Conservation (phyloP, 768 basidiomycete genomes). For the Paxillus rubicundulus region DNA sequence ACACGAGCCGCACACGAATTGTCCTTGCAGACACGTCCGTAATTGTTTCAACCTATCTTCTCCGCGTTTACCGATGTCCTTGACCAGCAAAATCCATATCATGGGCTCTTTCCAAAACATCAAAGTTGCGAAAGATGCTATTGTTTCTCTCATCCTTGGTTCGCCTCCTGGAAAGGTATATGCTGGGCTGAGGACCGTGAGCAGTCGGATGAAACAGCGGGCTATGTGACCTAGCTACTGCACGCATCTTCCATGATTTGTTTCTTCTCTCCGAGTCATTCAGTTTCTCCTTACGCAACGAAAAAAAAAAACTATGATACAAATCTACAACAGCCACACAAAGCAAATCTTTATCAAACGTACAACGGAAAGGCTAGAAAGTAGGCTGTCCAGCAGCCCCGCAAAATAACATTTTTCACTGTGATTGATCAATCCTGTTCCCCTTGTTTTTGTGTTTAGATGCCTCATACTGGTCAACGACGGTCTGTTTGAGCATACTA, state of each 20-base stretch:
- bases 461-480: slow-evolving; percentile 49
- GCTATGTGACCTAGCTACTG: slow-evolving; percentile 51
- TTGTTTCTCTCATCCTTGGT: slow-evolving; percentile 92
- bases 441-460: slow-evolving; percentile 30
- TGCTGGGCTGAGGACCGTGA: slow-evolving; percentile 86
- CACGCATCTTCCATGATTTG: slow-evolving; percentile 6
- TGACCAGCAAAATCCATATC: slow-evolving; percentile 89
- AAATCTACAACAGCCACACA: slow-evolving; percentile 8
- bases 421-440: slow-evolving; percentile 10
- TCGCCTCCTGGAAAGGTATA: slow-evolving; percentile 95
- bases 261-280: background rate
- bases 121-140: slow-evolving; percentile 93
- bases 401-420: background rate
- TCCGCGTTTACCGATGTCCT: slow-evolving; percentile 6
- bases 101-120: slow-evolving; percentile 99
- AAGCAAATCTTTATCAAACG: background rate
- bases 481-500: slow-evolving; percentile 50
- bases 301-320: slow-evolving; percentile 2
- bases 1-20: slow-evolving; percentile 94
- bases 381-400: background rate
- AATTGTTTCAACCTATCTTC: background rate
- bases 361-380: background rate
- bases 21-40: slow-evolving; percentile 95
- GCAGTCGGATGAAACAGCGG: slow-evolving; percentile 90
- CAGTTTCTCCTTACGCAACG: no score